Evolutionary conservation across 768 basidiomycete genomes (phyloP).

Genomic region (Paxillus ammoniavirescens): DNA sequence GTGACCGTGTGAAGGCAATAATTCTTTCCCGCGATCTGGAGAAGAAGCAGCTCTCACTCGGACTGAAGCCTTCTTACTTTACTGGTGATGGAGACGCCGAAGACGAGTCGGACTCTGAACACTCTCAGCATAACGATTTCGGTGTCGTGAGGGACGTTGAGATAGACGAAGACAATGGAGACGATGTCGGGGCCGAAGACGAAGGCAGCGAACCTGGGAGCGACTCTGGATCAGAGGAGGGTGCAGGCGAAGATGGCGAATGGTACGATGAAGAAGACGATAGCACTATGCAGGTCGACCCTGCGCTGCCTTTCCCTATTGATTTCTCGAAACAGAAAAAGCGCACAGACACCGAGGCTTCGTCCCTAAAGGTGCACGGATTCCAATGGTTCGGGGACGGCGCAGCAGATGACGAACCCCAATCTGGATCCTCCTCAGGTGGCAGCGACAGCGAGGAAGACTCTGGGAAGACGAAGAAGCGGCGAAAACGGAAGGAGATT

Average conservation of each 20-base stretch:
- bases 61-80: conserved; percentile 89
- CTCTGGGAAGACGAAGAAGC: conserved; percentile 61
- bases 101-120: conserved; percentile 30
- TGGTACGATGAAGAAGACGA: conserved; percentile 16
- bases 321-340: background rate
- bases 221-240: conserved; percentile 18
- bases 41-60: conserved; percentile 77
- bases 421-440: conserved; percentile 38
- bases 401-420: conserved; percentile 37
- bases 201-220: background rate
- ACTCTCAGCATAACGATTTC: conserved; percentile 22
- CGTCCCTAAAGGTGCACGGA: conserved; percentile 55
- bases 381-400: conserved; percentile 68
- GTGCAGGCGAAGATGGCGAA: conserved; percentile 16
- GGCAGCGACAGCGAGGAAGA: conserved; percentile 33
- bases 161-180: conserved; percentile 21
- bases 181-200: conserved; percentile 11
- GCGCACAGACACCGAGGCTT: conserved; percentile 4
- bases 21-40: conserved; percentile 72
- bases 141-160: conserved; percentile 32
- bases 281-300: conserved; percentile 19
- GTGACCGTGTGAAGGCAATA: conserved; percentile 80
- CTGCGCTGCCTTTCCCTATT: background rate
- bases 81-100: conserved; percentile 57
- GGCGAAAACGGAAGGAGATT: conserved; percentile 65